These are phyloP conservation scores for Sporothrix curviconia DNA, from an alignment of 2,329 filamentous ascomycete species.

Conservation along the genomic window DNA sequence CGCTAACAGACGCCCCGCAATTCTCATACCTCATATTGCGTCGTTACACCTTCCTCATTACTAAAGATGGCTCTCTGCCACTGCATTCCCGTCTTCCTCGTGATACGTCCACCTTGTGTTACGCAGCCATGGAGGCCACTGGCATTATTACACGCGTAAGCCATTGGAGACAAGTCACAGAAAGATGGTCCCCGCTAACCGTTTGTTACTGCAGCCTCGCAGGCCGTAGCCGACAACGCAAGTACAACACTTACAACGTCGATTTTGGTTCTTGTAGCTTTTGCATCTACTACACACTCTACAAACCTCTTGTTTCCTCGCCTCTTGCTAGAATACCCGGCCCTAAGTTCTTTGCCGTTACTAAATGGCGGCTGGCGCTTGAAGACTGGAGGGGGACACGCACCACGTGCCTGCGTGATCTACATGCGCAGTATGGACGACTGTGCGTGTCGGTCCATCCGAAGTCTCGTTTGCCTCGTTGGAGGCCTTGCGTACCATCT, in stretches of 20 bases:
- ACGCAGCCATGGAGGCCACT: not conserved
- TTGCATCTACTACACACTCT: not conserved
- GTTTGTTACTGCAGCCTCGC: not conserved
- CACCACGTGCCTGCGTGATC: constrained; percentile 33
- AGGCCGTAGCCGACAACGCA: not conserved
- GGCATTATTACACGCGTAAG: constrained; percentile 1
- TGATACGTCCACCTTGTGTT: no score
- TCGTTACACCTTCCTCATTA: not conserved
- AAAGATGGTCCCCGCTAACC: not conserved
- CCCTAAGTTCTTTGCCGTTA: constrained; percentile 33
- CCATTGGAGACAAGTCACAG: no score
- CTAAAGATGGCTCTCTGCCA: not conserved
- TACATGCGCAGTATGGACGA: constrained; percentile 42
- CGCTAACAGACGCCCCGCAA: not conserved
- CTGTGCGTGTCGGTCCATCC: constrained; percentile 41
- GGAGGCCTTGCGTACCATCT: constrained; percentile 44
- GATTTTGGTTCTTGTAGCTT: not conserved
- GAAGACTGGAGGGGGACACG: constrained; percentile 39
- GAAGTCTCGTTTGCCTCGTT: constrained; percentile 38
- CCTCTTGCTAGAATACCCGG: constrained; percentile 27
- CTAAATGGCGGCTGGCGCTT: constrained; percentile 39
- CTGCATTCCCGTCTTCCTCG: no score
- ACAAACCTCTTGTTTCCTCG: constrained; percentile 5
- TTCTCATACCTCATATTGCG: not conserved
- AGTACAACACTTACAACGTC: not conserved